A percentile compares a stretch with the other conserved stretches of the same genome.
phyloP scores from a whole-genome alignment of 768 basidiomycete species.

The Lentinula guzmanii region DNA sequence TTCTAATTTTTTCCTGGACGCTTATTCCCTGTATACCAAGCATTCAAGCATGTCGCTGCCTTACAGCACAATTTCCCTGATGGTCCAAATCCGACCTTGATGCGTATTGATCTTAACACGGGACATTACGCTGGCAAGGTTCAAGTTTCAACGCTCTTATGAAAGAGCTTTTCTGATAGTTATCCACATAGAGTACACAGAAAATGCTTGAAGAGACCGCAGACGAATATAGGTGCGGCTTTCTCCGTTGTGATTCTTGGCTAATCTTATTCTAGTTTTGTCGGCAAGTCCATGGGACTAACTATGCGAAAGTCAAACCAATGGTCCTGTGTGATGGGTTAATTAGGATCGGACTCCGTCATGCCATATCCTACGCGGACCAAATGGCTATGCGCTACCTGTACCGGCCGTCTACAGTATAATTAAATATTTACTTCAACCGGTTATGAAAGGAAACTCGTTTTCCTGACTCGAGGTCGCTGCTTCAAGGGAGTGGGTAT shows the following conservation, averaged over 20 bases:
- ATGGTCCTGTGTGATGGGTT: neutral
- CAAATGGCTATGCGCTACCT: no score
- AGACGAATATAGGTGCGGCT: constrained; percentile 1
- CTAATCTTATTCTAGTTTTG: neutral
- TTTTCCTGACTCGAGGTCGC: no score
- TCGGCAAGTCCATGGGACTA: neutral
- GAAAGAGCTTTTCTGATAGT: neutral
- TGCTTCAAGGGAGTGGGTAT: no score
- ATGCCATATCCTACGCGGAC: no score
- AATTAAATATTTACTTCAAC: no score
- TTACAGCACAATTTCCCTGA: neutral
- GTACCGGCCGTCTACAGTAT: no score
- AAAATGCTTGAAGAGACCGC: constrained; percentile 3
- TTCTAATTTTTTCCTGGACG: no score
- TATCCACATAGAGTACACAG: neutral
- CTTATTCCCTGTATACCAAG: neutral
- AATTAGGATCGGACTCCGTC: neutral
- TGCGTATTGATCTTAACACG: neutral
- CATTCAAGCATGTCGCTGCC: constrained; percentile 3
- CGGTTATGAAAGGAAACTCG: no score
- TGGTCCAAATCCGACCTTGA: constrained; percentile 1
- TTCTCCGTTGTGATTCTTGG: neutral
- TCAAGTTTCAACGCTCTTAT: neutral
- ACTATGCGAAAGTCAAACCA: neutral
- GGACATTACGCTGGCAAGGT: constrained; percentile 3